Conservation (phyloP, 345 rosid species). For the Dipteronia dyeriana region DNA sequence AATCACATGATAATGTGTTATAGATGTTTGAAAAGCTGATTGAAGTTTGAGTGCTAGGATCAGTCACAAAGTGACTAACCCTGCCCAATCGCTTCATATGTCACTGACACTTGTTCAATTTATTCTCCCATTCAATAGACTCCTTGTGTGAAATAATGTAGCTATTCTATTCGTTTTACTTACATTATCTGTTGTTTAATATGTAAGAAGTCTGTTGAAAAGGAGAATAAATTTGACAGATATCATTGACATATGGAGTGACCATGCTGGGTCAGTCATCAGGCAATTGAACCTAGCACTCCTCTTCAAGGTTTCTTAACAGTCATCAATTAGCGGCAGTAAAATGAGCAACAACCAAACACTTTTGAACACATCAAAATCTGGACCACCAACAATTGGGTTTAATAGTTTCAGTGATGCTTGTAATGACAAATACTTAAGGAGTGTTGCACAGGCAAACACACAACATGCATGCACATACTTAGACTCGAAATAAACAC, state of each 20-base stretch:
- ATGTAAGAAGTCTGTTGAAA: too few relatives aligned
- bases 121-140: too few relatives aligned
- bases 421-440: constrained; percentile 1
- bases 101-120: too few relatives aligned
- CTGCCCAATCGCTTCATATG: too few relatives aligned
- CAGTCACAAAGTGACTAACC: too few relatives aligned
- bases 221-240: neutral
- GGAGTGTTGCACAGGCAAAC: neutral
- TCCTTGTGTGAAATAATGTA: too few relatives aligned
- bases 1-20: too few relatives aligned
- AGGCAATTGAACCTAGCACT: neutral
- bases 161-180: too few relatives aligned
- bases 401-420: neutral
- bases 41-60: too few relatives aligned
- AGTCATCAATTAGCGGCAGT: neutral
- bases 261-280: neutral
- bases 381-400: neutral
- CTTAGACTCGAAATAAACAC: neutral
- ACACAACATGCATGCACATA: neutral
- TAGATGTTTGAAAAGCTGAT: too few relatives aligned
- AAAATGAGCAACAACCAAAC: neutral
- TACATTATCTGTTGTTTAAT: too few relatives aligned
- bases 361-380: neutral
- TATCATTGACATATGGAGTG: neutral
- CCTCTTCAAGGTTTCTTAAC: neutral